Evolutionary conservation across 1,284 basidiomycete genomes (phyloP).

Genomic region (Malassezia arunalokei): DNA sequence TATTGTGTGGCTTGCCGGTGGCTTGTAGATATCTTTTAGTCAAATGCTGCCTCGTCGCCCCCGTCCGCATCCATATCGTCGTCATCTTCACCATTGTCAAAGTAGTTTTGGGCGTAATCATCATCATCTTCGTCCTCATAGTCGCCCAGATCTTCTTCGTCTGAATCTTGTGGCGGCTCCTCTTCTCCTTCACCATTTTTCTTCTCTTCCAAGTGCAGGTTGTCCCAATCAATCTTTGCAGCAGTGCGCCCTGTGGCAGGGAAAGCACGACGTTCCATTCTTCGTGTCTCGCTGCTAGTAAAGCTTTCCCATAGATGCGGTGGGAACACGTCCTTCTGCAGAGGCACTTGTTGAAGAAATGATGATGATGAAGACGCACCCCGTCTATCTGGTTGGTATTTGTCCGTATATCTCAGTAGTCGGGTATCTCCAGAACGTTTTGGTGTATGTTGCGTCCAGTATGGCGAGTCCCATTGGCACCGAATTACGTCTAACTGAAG

Average conservation of each 20-base stretch:
- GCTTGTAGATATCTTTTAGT: conserved; percentile 12
- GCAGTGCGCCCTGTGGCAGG: background rate
- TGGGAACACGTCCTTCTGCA: conserved; percentile 38
- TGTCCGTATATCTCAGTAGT: conserved; percentile 32
- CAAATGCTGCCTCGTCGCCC: conserved; percentile 32
- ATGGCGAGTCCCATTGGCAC: conserved; percentile 7
- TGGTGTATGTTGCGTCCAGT: conserved; percentile 3
- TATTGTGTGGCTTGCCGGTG: conserved; percentile 1
- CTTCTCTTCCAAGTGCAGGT: conserved; percentile 29
- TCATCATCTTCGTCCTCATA: conserved; percentile 45
- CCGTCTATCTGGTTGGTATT: conserved; percentile 26
- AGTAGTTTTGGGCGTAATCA: conserved; percentile 44
- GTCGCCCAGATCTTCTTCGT: conserved; percentile 36
- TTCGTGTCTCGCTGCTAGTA: conserved; percentile 33
- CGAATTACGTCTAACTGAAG: conserved; percentile 9
- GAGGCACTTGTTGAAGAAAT: conserved; percentile 19
- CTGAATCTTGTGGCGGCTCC: conserved; percentile 23
- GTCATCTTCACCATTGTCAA: conserved; percentile 44
- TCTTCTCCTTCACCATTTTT: conserved; percentile 25
- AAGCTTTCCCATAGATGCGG: conserved; percentile 36
- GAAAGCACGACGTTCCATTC: conserved; percentile 11
- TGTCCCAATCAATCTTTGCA: conserved; percentile 33
- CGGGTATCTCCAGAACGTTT: conserved; percentile 6
- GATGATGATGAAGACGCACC: background rate
- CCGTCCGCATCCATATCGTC: conserved; percentile 31